These are phyloP conservation scores for Sonneratia caseolaris DNA, from an alignment of 345 rosid genomes.

Conservation along the genomic window DNA sequence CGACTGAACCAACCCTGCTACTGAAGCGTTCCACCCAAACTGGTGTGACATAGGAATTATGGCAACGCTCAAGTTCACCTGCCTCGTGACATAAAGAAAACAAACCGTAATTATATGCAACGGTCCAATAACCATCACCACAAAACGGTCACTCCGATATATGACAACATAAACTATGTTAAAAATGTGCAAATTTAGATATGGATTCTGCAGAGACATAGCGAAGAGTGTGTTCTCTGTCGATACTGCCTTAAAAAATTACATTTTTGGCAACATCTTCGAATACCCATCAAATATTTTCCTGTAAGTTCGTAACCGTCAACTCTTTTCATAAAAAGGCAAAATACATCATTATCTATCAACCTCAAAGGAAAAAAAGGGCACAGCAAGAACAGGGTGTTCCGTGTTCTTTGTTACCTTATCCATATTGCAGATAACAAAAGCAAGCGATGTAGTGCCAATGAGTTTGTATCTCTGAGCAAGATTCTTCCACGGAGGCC, in stretches of 20 bases:
- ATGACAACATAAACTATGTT: neutral
- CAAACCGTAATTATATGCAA: neutral
- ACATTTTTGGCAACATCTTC: too few relatives aligned
- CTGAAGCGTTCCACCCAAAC: slow-evolving; percentile 81
- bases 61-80: slow-evolving; percentile 94
- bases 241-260: too few relatives aligned
- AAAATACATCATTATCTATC: neutral
- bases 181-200: neutral
- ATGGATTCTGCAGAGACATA: neutral
- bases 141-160: neutral
- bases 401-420: slow-evolving; percentile 38
- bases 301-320: too few relatives aligned
- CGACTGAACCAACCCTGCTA: slow-evolving; percentile 85
- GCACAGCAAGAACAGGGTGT: neutral
- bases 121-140: neutral
- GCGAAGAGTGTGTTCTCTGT: neutral
- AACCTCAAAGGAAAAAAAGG: neutral
- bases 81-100: slow-evolving; percentile 14
- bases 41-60: slow-evolving; percentile 96
- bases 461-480: slow-evolving; percentile 75
- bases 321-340: neutral
- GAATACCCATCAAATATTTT: too few relatives aligned
- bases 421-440: slow-evolving; percentile 91
- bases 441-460: slow-evolving; percentile 83
- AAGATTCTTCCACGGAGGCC: slow-evolving; percentile 78